Evolutionary conservation across 1,139 yeast genomes (phyloP), one percentile per base, ranked within the genome.

Genomic region (Hyphopichia khmerensis): DNA sequence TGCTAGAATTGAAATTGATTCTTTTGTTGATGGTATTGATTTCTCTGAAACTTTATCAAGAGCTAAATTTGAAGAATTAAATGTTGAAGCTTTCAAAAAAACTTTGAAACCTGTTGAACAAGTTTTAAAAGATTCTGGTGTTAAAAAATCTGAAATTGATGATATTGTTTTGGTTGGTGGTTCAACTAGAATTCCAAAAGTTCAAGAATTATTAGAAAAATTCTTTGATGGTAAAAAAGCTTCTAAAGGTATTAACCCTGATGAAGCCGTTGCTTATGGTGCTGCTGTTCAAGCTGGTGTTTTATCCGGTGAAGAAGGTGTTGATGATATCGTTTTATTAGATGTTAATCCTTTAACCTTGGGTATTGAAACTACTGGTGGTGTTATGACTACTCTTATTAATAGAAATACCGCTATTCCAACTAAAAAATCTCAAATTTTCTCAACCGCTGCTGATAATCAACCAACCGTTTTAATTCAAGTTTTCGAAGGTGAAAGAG

Each of bases 141-240:
- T 88, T 53, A 81, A 82, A 71, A 86, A 86, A 75, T 72, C 82
- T 42, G 95, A 87, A 54, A 79, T 90, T 53, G 95, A 90, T 65
- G 97, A 90, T 64, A 87, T 90, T 65, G 97, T 90, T 37, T 78
- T 90, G 46, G 97, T 90, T 57, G 97, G 97, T 77, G 97, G 97
- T 72, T 90, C 97, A 39, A 90, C 97, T 48, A 89, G 97, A 82
- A 90, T 90, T 75, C 97, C 97, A 72, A 90, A 89, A 79, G 96
- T 90, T 53, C 96, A 88, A 77, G 87, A 87, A 69, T 78, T 90
- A 58, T 79, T 90, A 54, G 96, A 90, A 72, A 78, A 80, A 54
- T 89, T 73, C 80, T 90, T 90, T 69, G 85, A 85, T 64, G 96
- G 96, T 60, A 90, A 90, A 80, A 87, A 89, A 75, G 93, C 95